Percentiles rank a stretch among this genome's conserved stretches.
Conservation (phyloP, 164 flowering plant genomes). For the Magnolia officinalis region DNA sequence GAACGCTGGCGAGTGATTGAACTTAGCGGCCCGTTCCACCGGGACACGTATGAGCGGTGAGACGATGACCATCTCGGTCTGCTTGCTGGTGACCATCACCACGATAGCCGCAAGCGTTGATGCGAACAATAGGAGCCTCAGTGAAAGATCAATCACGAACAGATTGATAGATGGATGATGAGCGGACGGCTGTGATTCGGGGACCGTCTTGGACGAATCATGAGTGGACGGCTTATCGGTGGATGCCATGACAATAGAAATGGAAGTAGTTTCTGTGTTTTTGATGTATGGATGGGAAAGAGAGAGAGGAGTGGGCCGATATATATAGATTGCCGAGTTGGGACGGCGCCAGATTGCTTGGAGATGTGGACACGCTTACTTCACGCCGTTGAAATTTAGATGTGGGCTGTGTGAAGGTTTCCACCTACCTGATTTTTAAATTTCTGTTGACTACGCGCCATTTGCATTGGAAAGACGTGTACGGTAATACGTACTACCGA, state of each 20-base stretch:
- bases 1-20: slow-evolving; percentile 25
- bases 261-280: background rate
- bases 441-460: background rate
- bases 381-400: too few relatives aligned
- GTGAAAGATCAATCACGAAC: slow-evolving; percentile 5
- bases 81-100: slow-evolving; percentile 25
- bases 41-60: background rate
- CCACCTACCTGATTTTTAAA: too few relatives aligned
- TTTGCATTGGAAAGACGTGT: too few relatives aligned
- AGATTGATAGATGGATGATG: background rate
- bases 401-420: too few relatives aligned
- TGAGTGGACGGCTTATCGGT: background rate
- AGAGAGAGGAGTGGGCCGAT: background rate
- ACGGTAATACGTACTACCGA: too few relatives aligned
- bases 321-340: background rate
- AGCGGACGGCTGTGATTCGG: background rate
- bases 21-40: slow-evolving; percentile 9
- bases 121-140: slow-evolving; percentile 24
- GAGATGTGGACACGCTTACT: background rate
- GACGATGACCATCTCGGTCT: slow-evolving; percentile 13
- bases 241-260: slow-evolving; percentile 5
- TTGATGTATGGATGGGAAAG: background rate
- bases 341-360: background rate
- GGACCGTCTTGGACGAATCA: background rate
- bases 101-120: slow-evolving; percentile 14